Conservation (phyloP, 1,139 yeast genomes). For the Debaryomyces fabryi region DNA sequence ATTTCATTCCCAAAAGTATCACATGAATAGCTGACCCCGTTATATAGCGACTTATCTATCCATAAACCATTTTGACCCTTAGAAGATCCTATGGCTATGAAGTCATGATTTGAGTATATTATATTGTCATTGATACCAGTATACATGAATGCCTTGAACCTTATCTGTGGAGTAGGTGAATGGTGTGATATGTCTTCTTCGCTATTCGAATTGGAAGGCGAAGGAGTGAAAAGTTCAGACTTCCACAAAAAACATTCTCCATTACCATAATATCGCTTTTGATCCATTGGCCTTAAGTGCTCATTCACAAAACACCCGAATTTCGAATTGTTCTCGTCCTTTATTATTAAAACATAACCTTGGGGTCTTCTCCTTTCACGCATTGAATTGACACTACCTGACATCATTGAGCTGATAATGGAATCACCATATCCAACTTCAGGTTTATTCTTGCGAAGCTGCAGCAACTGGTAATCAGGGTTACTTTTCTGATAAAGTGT, state of each 20-base stretch:
- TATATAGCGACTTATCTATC: constrained; percentile 72
- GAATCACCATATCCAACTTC: constrained; percentile 43
- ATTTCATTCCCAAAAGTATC: constrained; percentile 91
- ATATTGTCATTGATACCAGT: constrained; percentile 89
- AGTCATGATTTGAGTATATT: constrained; percentile 77
- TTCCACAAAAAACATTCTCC: constrained; percentile 97
- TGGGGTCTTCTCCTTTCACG: constrained; percentile 40
- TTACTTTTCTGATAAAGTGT: constrained; percentile 61
- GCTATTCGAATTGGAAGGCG: constrained; percentile 1
- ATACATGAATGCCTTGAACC: constrained; percentile 82
- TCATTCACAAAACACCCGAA: constrained; percentile 91
- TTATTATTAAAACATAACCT: constrained; percentile 73
- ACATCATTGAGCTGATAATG: constrained; percentile 37
- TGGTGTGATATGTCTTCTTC: constrained; percentile 8
- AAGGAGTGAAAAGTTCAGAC: constrained; percentile 32
- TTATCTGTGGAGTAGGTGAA: constrained; percentile 13
- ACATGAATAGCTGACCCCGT: constrained; percentile 78
- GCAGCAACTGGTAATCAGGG: constrained; percentile 34
- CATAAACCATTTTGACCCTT: constrained; percentile 88
- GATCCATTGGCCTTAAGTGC: constrained; percentile 67
- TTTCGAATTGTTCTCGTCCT: constrained; percentile 60
- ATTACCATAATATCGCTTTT: constrained; percentile 81
- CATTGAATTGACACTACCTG: constrained; percentile 20
- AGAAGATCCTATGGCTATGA: constrained; percentile 89
- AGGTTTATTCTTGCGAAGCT: constrained; percentile 19